These are phyloP conservation scores for Taxillus chinensis DNA, from an alignment of 164 flowering plant species.

Conservation along the genomic window DNA sequence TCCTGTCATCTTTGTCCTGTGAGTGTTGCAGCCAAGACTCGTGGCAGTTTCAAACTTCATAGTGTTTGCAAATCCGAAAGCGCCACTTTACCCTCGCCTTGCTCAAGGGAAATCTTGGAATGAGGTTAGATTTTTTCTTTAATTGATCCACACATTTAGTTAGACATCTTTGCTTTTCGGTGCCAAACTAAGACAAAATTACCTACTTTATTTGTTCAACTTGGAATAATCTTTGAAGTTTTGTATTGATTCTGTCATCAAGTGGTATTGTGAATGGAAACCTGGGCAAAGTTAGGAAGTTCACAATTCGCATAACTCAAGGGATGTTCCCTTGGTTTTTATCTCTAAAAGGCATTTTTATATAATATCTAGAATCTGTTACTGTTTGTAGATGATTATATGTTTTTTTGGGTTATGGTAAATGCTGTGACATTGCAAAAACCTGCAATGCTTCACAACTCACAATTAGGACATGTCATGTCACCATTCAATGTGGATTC, in stretches of 20 bases:
- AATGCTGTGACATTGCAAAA: too few relatives aligned
- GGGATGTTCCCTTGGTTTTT: too few relatives aligned
- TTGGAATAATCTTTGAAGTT: not conserved
- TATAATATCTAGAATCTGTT: too few relatives aligned
- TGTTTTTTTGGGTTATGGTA: too few relatives aligned
- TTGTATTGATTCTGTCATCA: not conserved
- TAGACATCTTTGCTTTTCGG: not conserved
- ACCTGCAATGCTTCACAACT: too few relatives aligned
- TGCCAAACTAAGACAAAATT: too few relatives aligned
- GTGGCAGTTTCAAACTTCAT: slow-evolving; percentile 46
- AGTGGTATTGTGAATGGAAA: not conserved
- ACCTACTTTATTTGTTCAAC: too few relatives aligned
- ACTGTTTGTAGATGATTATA: too few relatives aligned
- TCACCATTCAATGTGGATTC: too few relatives aligned
- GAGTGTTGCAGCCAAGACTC: slow-evolving; percentile 48
- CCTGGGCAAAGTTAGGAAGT: not conserved
- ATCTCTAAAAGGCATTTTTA: too few relatives aligned
- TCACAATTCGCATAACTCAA: too few relatives aligned
- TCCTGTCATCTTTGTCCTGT: not conserved
- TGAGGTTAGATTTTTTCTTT: slow-evolving; percentile 34
- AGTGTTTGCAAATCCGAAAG: slow-evolving; percentile 57
- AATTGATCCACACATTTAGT: not conserved
- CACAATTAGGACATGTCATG: too few relatives aligned
- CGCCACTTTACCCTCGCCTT: slow-evolving; percentile 71
- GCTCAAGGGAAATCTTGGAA: slow-evolving; percentile 69